Evolutionary conservation across 1,284 basidiomycete genomes (phyloP).

Genomic region (Amylostereum areolatum): DNA sequence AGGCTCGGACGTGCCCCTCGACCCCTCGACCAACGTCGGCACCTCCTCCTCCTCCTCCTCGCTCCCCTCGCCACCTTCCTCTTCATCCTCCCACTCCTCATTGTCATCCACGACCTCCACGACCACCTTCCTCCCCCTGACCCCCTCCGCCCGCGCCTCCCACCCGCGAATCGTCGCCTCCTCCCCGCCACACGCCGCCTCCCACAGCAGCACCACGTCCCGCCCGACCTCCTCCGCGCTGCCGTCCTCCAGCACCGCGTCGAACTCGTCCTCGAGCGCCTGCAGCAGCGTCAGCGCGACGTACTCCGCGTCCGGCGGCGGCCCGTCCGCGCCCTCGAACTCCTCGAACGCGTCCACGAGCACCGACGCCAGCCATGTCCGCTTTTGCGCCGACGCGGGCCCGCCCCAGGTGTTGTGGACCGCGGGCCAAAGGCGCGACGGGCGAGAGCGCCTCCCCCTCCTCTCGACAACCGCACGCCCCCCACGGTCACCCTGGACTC

Average conservation of each 20-base stretch:
- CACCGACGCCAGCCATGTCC: constrained; percentile 74
- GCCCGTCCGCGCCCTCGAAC: constrained; percentile 23
- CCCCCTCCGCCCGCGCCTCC: constrained; percentile 55
- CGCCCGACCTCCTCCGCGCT: constrained; percentile 65
- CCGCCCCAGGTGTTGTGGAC: constrained; percentile 83
- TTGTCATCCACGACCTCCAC: too few relatives aligned
- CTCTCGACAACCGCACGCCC: too few relatives aligned
- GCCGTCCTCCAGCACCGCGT: constrained; percentile 75
- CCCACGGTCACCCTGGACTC: too few relatives aligned
- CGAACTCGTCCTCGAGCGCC: constrained; percentile 83
- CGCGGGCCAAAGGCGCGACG: constrained; percentile 81
- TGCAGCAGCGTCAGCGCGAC: constrained; percentile 75
- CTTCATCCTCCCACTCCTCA: constrained; percentile 39
- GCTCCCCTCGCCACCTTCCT: constrained; percentile 39
- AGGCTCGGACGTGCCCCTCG: constrained; percentile 43
- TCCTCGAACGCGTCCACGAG: constrained; percentile 83
- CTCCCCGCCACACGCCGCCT: constrained; percentile 36
- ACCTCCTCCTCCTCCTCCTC: too few relatives aligned
- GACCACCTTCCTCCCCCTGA: constrained; percentile 55
- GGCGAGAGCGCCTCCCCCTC: constrained; percentile 76
- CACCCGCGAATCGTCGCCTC: constrained; percentile 43
- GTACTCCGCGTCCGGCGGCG: constrained; percentile 64
- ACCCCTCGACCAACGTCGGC: constrained; percentile 44
- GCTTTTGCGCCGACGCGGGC: constrained; percentile 62
- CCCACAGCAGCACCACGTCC: constrained; percentile 70